Base-by-base conservation (phyloP, 306 rosid species). In the Astragalus glycyphyllos region DNA sequence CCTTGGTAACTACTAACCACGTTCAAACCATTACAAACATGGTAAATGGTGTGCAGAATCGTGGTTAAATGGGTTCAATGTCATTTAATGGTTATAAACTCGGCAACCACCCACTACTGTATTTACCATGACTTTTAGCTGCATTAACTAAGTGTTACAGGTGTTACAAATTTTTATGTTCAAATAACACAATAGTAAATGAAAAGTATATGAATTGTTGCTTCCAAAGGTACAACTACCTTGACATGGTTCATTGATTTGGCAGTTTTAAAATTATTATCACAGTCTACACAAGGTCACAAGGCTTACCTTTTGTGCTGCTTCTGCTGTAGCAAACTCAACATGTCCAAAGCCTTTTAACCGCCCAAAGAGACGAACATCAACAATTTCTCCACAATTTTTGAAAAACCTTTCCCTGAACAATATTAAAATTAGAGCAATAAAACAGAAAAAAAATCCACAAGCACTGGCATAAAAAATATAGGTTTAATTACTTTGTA, bases 341-440 rank as follows among this genome's bases (percentile, higher is more conserved):
- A 90, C 86, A 69, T 92, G 96, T 3, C 90, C 98, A 81, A 69
- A 84, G 16, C 93, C 98, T 88, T 11, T 88, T 51, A 92, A 86
- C 50, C 50, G 58, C 48, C 96, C 92, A 11, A 86, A 50, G 9
- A 92, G 79, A 58, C 91, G 90, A 15, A 92, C 61, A 41, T 86
- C 90, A 73, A 87, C 84, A 54, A 91, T 61, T 69, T 82, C 84
- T 8, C 93, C 97, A 74, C 77, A 84, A 65, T 72, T 77, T 72
- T 88, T 83, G 73, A 92, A 92, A 81, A 90, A 82, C n/a, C 55
- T 57, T 41, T 78, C 92, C 76, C 98, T 92, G 80, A 56, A 64
- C 6, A 78, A 70, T 35, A 16, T 63, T 6, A 3, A 53, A 48
- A 50, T 77, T 38, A 61, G 45, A 34, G 69, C 37, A 71, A 44